phyloP scores from a whole-genome alignment of 495 filamentous ascomycete genomes.

The Penicillium diatomitis region DNA sequence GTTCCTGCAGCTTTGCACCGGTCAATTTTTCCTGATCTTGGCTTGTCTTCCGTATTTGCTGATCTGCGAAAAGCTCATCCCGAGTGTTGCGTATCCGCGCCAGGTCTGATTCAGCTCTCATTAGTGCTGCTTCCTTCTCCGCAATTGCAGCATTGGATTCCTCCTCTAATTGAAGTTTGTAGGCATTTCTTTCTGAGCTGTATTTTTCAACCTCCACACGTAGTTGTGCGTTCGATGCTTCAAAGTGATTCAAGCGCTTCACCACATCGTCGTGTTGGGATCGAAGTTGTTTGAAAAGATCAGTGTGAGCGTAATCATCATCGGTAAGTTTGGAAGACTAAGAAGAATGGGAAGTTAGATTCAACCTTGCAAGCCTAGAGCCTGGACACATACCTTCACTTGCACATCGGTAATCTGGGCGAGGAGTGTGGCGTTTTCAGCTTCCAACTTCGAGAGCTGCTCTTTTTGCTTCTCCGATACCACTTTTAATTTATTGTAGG shows the following conservation, averaged over 20 bases:
- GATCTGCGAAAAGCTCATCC: conserved; percentile 76
- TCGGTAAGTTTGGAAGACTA: conserved; percentile 65
- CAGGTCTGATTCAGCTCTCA: conserved; percentile 73
- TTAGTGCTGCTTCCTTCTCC: conserved; percentile 73
- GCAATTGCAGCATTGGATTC: conserved; percentile 60
- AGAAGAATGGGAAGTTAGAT: no score
- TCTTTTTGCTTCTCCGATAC: conserved; percentile 74
- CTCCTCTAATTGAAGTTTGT: conserved; percentile 65
- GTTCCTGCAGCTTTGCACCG: conserved; percentile 61
- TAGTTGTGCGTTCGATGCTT: conserved; percentile 77
- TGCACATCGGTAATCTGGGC: conserved; percentile 67
- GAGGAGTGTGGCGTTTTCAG: conserved; percentile 70
- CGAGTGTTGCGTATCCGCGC: conserved; percentile 71
- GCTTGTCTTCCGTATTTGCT: conserved; percentile 65
- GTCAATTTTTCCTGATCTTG: conserved; percentile 68
- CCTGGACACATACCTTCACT: conserved; percentile 35
- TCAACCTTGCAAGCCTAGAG: conserved; percentile 48
- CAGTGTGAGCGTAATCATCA: conserved; percentile 86
- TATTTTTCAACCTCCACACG: conserved; percentile 77
- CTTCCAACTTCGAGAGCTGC: conserved; percentile 67
- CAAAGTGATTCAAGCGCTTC: conserved; percentile 80
- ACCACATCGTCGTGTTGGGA: conserved; percentile 87
- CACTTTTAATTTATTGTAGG: conserved; percentile 63
- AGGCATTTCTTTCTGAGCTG: conserved; percentile 75
- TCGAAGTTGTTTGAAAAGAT: conserved; percentile 86